Conservation (phyloP, 768 basidiomycete species). For the Crucibulum laeve region DNA sequence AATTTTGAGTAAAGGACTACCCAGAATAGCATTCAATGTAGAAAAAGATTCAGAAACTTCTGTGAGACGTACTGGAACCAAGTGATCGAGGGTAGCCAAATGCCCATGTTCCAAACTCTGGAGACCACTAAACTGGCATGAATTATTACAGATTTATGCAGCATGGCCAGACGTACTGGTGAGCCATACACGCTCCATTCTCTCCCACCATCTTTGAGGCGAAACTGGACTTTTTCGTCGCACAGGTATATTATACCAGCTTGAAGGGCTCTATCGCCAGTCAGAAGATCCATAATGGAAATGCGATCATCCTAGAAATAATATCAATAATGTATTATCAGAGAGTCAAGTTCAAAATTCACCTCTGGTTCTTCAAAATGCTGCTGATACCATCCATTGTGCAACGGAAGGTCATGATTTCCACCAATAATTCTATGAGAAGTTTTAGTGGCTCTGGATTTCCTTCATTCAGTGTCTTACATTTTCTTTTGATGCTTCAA, state of each 20-base stretch:
- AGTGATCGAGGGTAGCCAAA: constrained; percentile 42
- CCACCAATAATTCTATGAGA: constrained; percentile 56
- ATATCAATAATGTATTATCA: neutral
- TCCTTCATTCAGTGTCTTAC: constrained; percentile 26
- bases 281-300: constrained; percentile 27
- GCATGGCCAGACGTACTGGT: constrained; percentile 37
- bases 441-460: neutral
- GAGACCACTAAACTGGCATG: constrained; percentile 34
- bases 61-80: constrained; percentile 23
- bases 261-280: constrained; percentile 23
- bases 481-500: constrained; percentile 60
- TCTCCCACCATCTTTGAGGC: constrained; percentile 29
- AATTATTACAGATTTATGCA: neutral
- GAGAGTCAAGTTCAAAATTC: constrained; percentile 1
- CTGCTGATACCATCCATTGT: constrained; percentile 34
- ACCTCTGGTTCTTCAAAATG: constrained; percentile 27
- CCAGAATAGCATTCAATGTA: too few species aligned
- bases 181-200: constrained; percentile 66
- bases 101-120: constrained; percentile 43
- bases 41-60: neutral
- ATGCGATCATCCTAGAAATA: constrained; percentile 10
- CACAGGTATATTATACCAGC: constrained; percentile 56
- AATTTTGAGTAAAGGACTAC: constrained; percentile 24
- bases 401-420: constrained; percentile 56
- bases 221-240: constrained; percentile 37